Conservation (phyloP, 805 yeast genomes). For the Wickerhamiella lipophila region DNA sequence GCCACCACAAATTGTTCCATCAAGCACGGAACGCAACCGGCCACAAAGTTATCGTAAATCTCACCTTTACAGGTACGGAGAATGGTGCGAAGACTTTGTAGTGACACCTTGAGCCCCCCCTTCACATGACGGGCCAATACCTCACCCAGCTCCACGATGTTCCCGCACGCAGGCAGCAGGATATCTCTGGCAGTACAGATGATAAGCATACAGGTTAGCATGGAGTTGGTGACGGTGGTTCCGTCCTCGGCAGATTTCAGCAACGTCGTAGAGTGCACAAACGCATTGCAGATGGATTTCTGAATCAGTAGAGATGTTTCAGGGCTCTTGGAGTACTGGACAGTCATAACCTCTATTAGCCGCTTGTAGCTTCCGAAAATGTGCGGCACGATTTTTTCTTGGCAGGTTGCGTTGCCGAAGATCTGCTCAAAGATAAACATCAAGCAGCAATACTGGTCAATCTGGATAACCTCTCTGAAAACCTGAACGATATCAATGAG, state of each 20-base stretch:
- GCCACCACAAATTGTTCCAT: constrained; percentile 8
- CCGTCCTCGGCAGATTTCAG: constrained; percentile 10
- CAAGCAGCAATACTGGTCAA: constrained; percentile 60
- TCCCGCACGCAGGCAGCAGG: constrained; percentile 3
- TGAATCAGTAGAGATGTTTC: constrained; percentile 16
- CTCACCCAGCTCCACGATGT: constrained; percentile 7
- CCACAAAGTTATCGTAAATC: constrained; percentile 3
- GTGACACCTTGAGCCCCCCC: not conserved
- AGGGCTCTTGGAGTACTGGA: constrained; percentile 30
- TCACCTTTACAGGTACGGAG: constrained; percentile 15
- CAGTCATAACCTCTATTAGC: constrained; percentile 26
- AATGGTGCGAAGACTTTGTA: constrained; percentile 15
- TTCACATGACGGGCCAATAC: not conserved
- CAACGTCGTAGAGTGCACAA: constrained; percentile 5
- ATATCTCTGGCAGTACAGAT: constrained; percentile 7
- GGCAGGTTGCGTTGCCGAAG: constrained; percentile 34
- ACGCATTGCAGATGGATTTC: constrained; percentile 8
- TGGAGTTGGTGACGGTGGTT: constrained; percentile 4
- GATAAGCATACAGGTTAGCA: constrained; percentile 16
- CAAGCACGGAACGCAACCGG: constrained; percentile 14
- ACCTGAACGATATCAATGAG: constrained; percentile 49
- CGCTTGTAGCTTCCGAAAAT: constrained; percentile 41
- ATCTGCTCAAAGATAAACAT: constrained; percentile 49
- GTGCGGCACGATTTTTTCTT: constrained; percentile 37
- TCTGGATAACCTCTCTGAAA: constrained; percentile 55